A percentile compares a stretch with the other conserved stretches of the same genome.
Evolutionary conservation across 2,329 filamentous ascomycete species (phyloP).

Genomic region (Trichoderma breve): DNA sequence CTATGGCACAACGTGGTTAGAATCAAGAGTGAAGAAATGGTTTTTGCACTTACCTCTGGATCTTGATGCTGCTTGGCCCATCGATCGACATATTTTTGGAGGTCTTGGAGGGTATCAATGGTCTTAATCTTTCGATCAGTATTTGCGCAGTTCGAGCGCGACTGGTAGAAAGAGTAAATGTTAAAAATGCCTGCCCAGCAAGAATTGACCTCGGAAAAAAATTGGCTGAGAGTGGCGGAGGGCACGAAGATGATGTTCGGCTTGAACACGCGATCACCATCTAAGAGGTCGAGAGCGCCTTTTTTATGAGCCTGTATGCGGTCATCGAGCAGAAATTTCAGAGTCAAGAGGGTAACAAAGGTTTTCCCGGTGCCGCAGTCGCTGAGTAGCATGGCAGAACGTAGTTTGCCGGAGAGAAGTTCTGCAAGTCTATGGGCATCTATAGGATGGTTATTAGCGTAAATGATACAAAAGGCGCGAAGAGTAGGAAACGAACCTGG

Average conservation of each 20-base stretch:
- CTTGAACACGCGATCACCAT: neutral
- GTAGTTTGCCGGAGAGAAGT: no score
- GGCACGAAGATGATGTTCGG: neutral
- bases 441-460: neutral
- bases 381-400: no score
- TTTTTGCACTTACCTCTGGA: neutral
- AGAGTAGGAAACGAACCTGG: no score
- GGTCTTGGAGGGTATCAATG: neutral
- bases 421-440: neutral
- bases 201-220: neutral
- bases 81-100: neutral
- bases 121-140: neutral
- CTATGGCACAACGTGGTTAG: neutral
- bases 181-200: neutral
- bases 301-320: no score
- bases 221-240: neutral
- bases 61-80: neutral
- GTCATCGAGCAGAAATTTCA: no score
- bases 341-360: no score
- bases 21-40: neutral
- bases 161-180: neutral
- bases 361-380: no score
- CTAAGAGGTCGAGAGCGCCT: no score
- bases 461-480: neutral
- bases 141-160: neutral